Conservation (phyloP, 2,329 filamentous ascomycete species). For the Cadophora sp. region DNA sequence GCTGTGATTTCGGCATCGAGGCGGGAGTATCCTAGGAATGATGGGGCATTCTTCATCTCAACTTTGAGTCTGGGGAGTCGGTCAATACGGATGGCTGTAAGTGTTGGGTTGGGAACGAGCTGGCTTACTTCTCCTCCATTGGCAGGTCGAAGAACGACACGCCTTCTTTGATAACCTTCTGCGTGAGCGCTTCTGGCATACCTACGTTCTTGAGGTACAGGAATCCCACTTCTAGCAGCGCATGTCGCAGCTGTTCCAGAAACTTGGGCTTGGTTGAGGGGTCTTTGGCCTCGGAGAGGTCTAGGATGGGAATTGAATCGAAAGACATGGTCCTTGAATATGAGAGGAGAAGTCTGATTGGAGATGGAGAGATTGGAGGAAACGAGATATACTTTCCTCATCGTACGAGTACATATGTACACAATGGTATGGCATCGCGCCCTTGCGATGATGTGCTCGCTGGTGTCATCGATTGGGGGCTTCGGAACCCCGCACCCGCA, state of each 20-base stretch:
- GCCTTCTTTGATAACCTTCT: constrained; percentile 71
- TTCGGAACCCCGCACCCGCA: constrained; percentile 10
- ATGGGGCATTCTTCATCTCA: constrained; percentile 76
- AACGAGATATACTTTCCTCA: not conserved
- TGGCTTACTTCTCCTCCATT: constrained; percentile 71
- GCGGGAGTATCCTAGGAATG: constrained; percentile 73
- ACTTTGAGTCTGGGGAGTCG: constrained; percentile 60
- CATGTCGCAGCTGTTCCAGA: constrained; percentile 72
- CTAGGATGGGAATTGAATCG: constrained; percentile 77
- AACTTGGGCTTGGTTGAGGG: constrained; percentile 74
- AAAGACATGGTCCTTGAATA: constrained; percentile 55
- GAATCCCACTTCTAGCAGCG: constrained; percentile 86
- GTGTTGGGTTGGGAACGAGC: not conserved
- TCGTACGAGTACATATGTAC: not conserved
- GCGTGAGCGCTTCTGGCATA: constrained; percentile 69
- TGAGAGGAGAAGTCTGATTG: not conserved
- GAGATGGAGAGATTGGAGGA: not conserved
- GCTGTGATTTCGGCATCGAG: constrained; percentile 76
- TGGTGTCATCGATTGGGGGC: constrained; percentile 12
- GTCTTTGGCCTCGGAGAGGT: constrained; percentile 70
- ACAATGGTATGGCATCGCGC: constrained; percentile 2
- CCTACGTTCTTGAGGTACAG: constrained; percentile 84
- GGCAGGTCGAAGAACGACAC: constrained; percentile 80
- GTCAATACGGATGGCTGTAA: constrained; percentile 10
- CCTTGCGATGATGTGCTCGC: constrained; percentile 11